Conservation (phyloP, 2,329 filamentous ascomycete genomes). For the Fusarium marasasianum region DNA sequence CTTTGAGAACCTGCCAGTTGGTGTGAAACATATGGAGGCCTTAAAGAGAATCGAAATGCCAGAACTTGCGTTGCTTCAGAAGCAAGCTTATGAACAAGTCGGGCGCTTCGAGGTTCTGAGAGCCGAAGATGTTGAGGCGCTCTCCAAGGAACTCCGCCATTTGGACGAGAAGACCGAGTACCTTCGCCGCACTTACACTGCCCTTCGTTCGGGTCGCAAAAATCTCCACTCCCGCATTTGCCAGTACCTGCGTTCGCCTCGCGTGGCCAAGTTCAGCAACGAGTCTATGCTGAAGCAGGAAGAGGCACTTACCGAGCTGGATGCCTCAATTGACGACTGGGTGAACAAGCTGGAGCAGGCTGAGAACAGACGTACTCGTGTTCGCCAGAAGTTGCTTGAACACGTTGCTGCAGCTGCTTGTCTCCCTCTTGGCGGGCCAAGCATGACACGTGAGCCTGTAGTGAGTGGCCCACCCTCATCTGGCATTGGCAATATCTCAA, state of each 20-base stretch:
- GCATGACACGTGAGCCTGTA: conserved; percentile 51
- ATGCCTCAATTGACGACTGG: conserved; percentile 83
- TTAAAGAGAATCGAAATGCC: conserved; percentile 54
- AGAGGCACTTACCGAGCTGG: conserved; percentile 79
- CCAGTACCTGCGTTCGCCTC: conserved; percentile 76
- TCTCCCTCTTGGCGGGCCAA: conserved; percentile 49
- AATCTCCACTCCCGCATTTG: conserved; percentile 82
- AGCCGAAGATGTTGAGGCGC: conserved; percentile 68
- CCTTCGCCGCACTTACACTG: conserved; percentile 78
- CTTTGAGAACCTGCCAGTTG: conserved; percentile 69
- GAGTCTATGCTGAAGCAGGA: conserved; percentile 83
- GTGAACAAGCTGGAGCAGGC: conserved; percentile 81
- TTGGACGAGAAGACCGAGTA: conserved; percentile 84
- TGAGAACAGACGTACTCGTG: conserved; percentile 78
- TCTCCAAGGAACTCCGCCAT: conserved; percentile 77
- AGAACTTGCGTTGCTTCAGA: conserved; percentile 63
- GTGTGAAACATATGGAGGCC: conserved; percentile 65
- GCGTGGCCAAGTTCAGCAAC: conserved; percentile 75
- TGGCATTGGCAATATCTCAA: conserved; percentile 57
- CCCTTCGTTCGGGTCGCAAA: conserved; percentile 77
- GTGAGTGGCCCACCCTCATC: conserved; percentile 51
- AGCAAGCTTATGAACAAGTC: conserved; percentile 70
- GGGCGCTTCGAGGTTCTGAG: conserved; percentile 72
- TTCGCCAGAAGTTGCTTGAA: conserved; percentile 83
- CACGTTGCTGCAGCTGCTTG: conserved; percentile 79